phyloP scores from a whole-genome alignment of 2,329 filamentous ascomycete species.

The Fusarium verrucosum region DNA sequence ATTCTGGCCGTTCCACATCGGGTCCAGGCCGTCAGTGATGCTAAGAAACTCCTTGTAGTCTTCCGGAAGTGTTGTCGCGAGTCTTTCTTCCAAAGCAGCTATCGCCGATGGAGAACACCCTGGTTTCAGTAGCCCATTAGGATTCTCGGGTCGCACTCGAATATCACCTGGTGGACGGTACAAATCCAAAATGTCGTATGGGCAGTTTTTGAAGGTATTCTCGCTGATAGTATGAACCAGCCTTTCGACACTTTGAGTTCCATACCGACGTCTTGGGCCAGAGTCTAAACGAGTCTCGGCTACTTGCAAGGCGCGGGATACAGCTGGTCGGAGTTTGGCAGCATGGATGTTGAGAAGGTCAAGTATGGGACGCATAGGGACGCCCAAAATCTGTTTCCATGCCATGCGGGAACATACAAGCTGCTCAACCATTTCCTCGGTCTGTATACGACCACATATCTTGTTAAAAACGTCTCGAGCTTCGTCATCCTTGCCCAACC shows the following conservation, averaged over 20 bases:
- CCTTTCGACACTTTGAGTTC: not conserved
- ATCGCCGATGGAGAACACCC: not conserved
- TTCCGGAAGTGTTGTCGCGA: not conserved
- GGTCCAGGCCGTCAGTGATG: not conserved
- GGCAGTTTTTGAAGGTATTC: constrained; percentile 7
- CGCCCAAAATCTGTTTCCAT: not conserved
- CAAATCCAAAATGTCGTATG: not conserved
- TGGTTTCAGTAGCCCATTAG: not conserved
- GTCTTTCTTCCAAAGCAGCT: not conserved
- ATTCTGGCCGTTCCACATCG: constrained; percentile 10
- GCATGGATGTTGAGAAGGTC: constrained; percentile 8
- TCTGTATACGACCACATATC: not conserved
- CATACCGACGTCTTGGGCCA: not conserved
- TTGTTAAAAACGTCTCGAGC: not conserved
- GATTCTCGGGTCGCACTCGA: not conserved
- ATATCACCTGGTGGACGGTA: not conserved
- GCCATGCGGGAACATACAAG: not conserved
- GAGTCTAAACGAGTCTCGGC: not conserved
- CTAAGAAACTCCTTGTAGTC: constrained; percentile 3
- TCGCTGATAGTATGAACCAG: not conserved
- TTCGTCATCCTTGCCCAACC: not conserved
- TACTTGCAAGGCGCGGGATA: not conserved
- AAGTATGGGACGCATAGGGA: not conserved
- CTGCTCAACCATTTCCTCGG: constrained; percentile 4
- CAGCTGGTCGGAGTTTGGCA: constrained; percentile 5